phyloP scores from a whole-genome alignment of 768 basidiomycete species.

The Russula virescens region DNA sequence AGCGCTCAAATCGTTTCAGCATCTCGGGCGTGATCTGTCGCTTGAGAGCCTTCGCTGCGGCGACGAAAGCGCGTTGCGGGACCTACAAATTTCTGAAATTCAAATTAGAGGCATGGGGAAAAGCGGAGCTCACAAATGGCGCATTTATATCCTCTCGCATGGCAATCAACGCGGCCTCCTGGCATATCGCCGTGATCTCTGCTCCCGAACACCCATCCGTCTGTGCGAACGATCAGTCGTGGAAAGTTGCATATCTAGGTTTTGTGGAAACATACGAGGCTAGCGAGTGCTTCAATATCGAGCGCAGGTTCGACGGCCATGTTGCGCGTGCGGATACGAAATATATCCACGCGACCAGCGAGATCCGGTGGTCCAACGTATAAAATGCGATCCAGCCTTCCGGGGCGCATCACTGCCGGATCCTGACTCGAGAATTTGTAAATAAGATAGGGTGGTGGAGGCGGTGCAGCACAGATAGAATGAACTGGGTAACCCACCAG shows the following conservation, averaged over 20 bases:
- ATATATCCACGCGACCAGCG: conserved; percentile 74
- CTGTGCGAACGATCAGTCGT: conserved; percentile 37
- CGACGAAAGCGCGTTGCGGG: conserved; percentile 61
- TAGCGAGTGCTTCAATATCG: conserved; percentile 61
- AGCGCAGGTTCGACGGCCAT: conserved; percentile 79
- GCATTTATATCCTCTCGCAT: conserved; percentile 87
- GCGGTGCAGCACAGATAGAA: background rate
- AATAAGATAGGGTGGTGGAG: background rate
- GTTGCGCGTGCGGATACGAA: conserved; percentile 63
- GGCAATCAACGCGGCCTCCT: conserved; percentile 89
- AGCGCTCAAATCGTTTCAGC: conserved; percentile 62
- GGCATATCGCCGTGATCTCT: conserved; percentile 86
- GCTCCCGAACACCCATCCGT: conserved; percentile 96
- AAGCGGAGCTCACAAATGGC: conserved; percentile 49
- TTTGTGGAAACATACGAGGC: conserved; percentile 45
- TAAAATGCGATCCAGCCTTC: conserved; percentile 87
- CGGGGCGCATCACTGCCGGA: conserved; percentile 90
- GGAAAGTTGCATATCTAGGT: background rate
- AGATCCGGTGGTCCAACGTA: conserved; percentile 92
- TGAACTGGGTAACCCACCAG: conserved; percentile 10
- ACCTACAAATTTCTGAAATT: conserved; percentile 45
- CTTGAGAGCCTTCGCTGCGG: conserved; percentile 66
- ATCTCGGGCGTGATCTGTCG: conserved; percentile 82
- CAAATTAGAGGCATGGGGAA: background rate
- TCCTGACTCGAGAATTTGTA: conserved; percentile 49